Conservation (phyloP, 768 basidiomycete species). For the Paxillus involutus region DNA sequence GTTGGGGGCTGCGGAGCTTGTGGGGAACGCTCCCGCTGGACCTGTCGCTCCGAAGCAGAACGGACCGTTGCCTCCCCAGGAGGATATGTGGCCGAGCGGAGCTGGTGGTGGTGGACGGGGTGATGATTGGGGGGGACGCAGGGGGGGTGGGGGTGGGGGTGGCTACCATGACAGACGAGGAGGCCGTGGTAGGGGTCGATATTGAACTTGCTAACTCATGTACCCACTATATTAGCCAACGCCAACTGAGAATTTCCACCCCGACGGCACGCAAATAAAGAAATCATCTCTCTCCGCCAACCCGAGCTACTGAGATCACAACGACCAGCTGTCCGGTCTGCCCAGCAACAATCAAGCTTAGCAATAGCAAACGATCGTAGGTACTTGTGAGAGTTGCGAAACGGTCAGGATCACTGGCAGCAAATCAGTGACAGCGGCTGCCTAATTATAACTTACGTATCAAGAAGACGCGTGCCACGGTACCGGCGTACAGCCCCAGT, state of each 20-base stretch:
- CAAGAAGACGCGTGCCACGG: not conserved
- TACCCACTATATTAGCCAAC: not conserved
- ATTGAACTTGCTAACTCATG: constrained; percentile 10
- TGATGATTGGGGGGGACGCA: constrained; percentile 40
- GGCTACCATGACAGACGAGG: constrained; percentile 29
- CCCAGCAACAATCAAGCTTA: too few species aligned
- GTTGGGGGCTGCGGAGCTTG: constrained; percentile 42
- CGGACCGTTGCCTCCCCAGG: constrained; percentile 47
- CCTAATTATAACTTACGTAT: not conserved
- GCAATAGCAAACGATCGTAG: too few species aligned
- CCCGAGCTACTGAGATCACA: too few species aligned
- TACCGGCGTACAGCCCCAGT: too few species aligned
- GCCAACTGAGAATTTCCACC: not conserved
- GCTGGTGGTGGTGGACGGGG: constrained; percentile 26
- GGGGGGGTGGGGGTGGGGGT: constrained; percentile 34
- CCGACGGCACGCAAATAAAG: too few species aligned
- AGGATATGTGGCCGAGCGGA: constrained; percentile 46
- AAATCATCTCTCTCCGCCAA: too few species aligned
- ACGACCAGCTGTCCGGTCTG: too few species aligned
- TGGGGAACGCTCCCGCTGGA: constrained; percentile 12
- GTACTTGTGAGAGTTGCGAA: too few species aligned
- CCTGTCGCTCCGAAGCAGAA: constrained; percentile 33
- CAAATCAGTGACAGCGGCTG: too few species aligned
- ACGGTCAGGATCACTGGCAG: too few species aligned
- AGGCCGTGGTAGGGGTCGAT: constrained; percentile 25